Percentiles rank a stretch among this genome's conserved stretches.
Conservation (phyloP, 2,329 filamentous ascomycete species). For the Onygenales sp. region DNA sequence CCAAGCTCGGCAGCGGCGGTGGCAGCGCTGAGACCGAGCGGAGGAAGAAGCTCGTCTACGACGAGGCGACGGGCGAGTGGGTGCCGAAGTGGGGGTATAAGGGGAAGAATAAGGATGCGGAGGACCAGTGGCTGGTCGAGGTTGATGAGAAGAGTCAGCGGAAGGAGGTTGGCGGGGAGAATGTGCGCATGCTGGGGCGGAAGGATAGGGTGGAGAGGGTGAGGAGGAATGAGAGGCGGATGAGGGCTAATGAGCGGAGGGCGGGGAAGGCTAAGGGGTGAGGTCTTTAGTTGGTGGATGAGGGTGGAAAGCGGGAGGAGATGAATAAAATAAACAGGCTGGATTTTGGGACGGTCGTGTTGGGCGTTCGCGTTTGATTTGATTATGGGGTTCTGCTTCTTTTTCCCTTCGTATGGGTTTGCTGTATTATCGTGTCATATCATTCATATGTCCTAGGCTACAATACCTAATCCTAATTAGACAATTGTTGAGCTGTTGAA, state of each 20-base stretch:
- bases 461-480: too few species aligned
- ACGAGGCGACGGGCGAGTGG: constrained; percentile 80
- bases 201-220: constrained; percentile 42
- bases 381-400: neutral
- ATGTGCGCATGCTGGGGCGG: constrained; percentile 22
- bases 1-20: constrained; percentile 35
- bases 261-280: constrained; percentile 10
- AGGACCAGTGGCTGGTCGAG: constrained; percentile 85
- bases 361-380: neutral
- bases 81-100: constrained; percentile 92
- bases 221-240: constrained; percentile 58
- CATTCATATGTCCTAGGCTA: neutral
- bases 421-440: neutral
- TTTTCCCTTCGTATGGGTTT: neutral
- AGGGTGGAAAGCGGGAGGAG: neutral
- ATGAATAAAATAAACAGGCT: neutral
- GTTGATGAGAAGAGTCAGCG: constrained; percentile 69
- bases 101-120: constrained; percentile 74
- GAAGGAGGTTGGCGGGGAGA: constrained; percentile 49
- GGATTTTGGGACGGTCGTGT: neutral
- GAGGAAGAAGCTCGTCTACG: constrained; percentile 63
- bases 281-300: constrained; percentile 7
- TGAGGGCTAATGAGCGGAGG: constrained; percentile 56
- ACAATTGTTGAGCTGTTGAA: too few species aligned
- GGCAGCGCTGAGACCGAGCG: constrained; percentile 57